Evolutionary conservation across 2,329 filamentous ascomycete species (phyloP).

Genomic region (Epichloe sp.): DNA sequence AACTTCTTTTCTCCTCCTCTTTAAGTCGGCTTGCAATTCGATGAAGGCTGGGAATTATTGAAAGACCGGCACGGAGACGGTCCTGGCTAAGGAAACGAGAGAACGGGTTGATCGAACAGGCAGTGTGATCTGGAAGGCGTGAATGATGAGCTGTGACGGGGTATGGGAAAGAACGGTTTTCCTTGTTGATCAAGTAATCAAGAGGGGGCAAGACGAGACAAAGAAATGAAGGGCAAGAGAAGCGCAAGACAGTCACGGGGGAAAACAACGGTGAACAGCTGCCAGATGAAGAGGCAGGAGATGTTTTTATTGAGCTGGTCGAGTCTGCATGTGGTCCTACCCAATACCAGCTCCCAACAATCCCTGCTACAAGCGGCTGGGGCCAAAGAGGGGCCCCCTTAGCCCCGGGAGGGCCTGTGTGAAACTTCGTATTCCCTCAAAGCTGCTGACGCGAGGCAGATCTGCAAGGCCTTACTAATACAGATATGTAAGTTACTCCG

Average conservation of each 20-base stretch:
- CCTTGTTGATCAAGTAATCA: background rate
- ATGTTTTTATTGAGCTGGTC: conserved; percentile 1
- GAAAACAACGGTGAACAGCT: background rate
- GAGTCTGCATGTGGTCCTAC: background rate
- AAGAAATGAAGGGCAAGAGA: conserved; percentile 1
- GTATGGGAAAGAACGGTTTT: background rate
- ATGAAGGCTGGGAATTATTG: background rate
- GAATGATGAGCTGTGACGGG: background rate
- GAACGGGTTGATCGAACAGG: background rate
- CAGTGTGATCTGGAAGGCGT: background rate
- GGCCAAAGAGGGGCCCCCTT: background rate
- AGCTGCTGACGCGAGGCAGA: background rate
- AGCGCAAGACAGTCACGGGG: background rate
- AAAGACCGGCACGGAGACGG: background rate
- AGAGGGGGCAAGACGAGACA: background rate
- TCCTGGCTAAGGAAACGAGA: background rate
- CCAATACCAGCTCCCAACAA: background rate
- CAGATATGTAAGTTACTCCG: too few species aligned
- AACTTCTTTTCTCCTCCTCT: background rate
- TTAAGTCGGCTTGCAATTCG: background rate
- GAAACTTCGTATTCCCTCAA: conserved; percentile 3
- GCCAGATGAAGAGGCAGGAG: background rate
- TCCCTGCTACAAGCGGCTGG: too few species aligned
- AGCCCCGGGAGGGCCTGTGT: background rate
- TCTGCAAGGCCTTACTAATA: background rate